A percentile compares a stretch with the other conserved stretches of the same genome.
phyloP scores from a whole-genome alignment of 352 stramenopile genomes.

The Elongisporangium prolatum region DNA sequence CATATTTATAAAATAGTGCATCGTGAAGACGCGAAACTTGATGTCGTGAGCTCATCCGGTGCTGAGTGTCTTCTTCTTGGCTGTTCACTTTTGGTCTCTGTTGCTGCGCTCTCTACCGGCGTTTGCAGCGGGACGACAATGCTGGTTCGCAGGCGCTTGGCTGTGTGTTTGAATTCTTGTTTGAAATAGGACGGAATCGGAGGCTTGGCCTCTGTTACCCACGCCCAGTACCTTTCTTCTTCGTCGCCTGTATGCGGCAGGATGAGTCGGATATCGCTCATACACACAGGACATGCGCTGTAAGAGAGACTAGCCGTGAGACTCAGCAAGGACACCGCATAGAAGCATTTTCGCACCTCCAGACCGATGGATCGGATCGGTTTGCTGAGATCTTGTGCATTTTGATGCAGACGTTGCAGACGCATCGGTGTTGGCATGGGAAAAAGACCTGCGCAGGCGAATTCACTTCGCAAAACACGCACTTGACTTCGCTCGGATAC shows the following conservation, averaged over 20 bases:
- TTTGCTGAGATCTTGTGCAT: constrained; percentile 33
- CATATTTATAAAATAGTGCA: not conserved
- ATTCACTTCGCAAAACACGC: constrained; percentile 35
- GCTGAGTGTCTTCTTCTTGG: not conserved
- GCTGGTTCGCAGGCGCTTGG: constrained; percentile 9
- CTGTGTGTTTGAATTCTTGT: constrained; percentile 38
- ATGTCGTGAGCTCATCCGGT: not conserved
- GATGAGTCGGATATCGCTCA: constrained; percentile 56
- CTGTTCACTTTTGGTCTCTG: not conserved
- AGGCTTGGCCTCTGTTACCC: constrained; percentile 46
- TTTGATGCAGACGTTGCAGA: constrained; percentile 50
- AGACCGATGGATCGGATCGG: constrained; percentile 13
- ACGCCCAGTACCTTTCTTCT: constrained; percentile 60
- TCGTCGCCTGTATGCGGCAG: constrained; percentile 45
- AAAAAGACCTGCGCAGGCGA: constrained; percentile 43
- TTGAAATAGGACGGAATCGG: constrained; percentile 37
- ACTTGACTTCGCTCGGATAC: constrained; percentile 31
- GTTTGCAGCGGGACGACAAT: constrained; percentile 2
- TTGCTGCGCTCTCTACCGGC: not conserved
- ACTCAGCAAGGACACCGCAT: no score
- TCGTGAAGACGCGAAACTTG: not conserved
- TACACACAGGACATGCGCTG: constrained; percentile 62
- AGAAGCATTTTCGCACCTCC: constrained; percentile 35
- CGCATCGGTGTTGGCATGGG: constrained; percentile 63
- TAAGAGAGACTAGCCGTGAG: not conserved